These are phyloP conservation scores for Apiotrichum brassicae DNA, from an alignment of 1,284 basidiomycete species.

Conservation along the genomic window DNA sequence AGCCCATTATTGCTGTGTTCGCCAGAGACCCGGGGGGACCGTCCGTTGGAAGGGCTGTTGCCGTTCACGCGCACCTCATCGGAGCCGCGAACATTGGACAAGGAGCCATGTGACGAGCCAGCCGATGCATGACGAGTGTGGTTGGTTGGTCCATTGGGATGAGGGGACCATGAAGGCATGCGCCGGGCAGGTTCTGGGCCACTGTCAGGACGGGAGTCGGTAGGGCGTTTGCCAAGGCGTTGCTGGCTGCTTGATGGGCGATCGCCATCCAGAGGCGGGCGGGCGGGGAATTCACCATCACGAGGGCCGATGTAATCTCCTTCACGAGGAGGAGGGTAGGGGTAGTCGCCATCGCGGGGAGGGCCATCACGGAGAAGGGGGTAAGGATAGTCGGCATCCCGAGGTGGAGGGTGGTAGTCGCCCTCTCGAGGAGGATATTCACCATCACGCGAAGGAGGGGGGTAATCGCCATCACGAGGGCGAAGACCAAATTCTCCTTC, in stretches of 20 bases:
- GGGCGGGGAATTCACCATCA: too few relatives aligned
- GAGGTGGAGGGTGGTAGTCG: not conserved
- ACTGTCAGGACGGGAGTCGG: constrained; percentile 5
- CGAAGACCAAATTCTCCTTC: not conserved
- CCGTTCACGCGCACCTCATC: not conserved
- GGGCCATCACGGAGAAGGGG: not conserved
- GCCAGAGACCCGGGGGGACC: not conserved
- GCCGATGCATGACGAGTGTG: constrained; percentile 4
- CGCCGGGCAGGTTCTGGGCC: constrained; percentile 9
- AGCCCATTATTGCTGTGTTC: not conserved
- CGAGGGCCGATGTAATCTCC: too few relatives aligned
- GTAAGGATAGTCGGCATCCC: not conserved
- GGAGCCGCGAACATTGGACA: not conserved
- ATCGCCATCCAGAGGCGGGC: not conserved
- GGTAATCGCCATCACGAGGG: constrained; percentile 2
- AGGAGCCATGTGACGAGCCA: constrained; percentile 3
- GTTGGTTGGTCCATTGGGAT: not conserved
- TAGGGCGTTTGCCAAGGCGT: constrained; percentile 15
- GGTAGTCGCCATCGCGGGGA: not conserved
- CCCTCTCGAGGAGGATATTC: not conserved
- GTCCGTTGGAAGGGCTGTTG: not conserved
- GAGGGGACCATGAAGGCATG: constrained; percentile 13
- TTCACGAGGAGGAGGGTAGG: not conserved
- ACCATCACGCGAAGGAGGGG: not conserved
- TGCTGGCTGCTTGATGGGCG: not conserved